A percentile compares a stretch with the other conserved stretches of the same genome.
phyloP scores from a whole-genome alignment of 2,329 filamentous ascomycete genomes.

The Colletotrichum horii region DNA sequence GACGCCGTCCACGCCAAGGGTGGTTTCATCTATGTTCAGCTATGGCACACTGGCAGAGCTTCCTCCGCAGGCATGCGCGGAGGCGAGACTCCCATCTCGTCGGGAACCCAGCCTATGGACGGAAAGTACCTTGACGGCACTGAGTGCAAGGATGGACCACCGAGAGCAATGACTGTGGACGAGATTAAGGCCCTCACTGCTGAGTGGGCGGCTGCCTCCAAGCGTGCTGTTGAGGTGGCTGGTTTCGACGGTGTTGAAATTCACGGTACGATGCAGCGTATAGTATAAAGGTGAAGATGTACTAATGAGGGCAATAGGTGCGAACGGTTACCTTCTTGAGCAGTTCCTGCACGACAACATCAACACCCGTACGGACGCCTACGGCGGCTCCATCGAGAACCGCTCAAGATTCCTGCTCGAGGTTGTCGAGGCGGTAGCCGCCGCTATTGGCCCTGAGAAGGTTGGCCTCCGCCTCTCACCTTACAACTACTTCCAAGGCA shows the following conservation, averaged over 20 bases:
- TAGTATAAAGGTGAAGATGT: background rate
- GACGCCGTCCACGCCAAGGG: conserved; percentile 68
- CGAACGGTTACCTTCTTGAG: conserved; percentile 66
- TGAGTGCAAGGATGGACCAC: conserved; percentile 42
- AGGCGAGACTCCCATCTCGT: conserved; percentile 31
- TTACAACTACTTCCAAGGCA: conserved; percentile 37
- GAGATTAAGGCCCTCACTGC: conserved; percentile 68
- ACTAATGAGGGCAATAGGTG: conserved; percentile 24
- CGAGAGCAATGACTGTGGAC: conserved; percentile 65
- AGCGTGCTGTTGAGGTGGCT: conserved; percentile 58
- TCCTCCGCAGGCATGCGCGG: conserved; percentile 27
- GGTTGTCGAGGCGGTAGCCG: conserved; percentile 43
- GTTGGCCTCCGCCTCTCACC: conserved; percentile 57
- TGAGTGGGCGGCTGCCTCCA: conserved; percentile 58
- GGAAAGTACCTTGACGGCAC: conserved; percentile 27
- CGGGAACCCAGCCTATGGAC: conserved; percentile 42
- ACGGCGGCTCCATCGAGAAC: conserved; percentile 58
- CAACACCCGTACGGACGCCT: conserved; percentile 56
- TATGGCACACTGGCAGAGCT: conserved; percentile 66
- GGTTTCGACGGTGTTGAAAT: conserved; percentile 76
- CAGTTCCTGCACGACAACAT: conserved; percentile 61
- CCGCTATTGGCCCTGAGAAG: conserved; percentile 53
- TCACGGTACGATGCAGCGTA: conserved; percentile 32
- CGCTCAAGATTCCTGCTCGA: conserved; percentile 56
- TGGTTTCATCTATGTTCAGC: conserved; percentile 64